These are phyloP conservation scores for Microstroma glucosiphilum DNA, from an alignment of 1,284 basidiomycete genomes.

Conservation along the genomic window DNA sequence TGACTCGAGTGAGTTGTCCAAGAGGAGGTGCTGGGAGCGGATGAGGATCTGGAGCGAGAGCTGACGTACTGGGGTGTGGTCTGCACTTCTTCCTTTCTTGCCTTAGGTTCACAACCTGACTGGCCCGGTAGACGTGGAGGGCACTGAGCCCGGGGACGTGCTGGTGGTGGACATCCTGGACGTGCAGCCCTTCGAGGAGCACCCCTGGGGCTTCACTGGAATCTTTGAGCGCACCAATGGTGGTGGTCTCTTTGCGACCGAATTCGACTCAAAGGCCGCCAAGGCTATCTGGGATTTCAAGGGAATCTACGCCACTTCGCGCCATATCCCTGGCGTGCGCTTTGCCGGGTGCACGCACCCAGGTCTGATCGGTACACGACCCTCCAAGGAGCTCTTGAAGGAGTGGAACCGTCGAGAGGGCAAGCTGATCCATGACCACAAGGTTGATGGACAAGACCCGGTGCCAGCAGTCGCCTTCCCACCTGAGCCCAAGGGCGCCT, in stretches of 20 bases:
- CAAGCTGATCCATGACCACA: conserved; percentile 61
- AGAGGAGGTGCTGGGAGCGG: too few species aligned
- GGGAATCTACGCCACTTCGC: conserved; percentile 29
- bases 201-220: conserved; percentile 70
- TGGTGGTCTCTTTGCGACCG: conserved; percentile 66
- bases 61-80: too few species aligned
- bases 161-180: conserved; percentile 71
- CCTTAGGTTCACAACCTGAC: conserved; percentile 65
- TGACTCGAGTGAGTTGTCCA: conserved; percentile 2
- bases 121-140: conserved; percentile 67
- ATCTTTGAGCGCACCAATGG: conserved; percentile 17
- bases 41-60: not conserved
- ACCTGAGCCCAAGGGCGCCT: conserved; percentile 61
- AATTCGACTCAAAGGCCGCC: conserved; percentile 65
- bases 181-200: conserved; percentile 67
- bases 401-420: conserved; percentile 70
- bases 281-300: conserved; percentile 52
- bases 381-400: conserved; percentile 64
- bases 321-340: conserved; percentile 70
- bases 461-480: conserved; percentile 66
- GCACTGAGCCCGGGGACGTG: conserved; percentile 70
- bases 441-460: conserved; percentile 43
- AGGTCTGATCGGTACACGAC: conserved; percentile 69
- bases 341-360: conserved; percentile 73
- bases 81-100: conserved; percentile 57